Percentiles rank a stretch among this genome's conserved stretches.
Conservation (phyloP, 1,139 yeast species). For the Suhomyces chickasaworum region DNA sequence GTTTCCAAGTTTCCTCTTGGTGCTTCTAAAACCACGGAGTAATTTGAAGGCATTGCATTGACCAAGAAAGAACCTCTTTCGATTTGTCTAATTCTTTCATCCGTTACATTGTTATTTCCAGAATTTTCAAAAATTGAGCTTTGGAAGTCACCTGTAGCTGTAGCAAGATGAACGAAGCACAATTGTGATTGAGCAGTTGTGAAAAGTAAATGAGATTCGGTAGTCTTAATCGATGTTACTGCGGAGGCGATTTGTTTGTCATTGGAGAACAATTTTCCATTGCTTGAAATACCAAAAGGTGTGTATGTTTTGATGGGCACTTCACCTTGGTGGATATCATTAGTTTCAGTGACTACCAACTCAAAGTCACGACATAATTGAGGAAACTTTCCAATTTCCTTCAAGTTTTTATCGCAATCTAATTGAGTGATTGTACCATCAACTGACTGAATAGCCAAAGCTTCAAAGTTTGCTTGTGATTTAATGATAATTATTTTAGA, state of each 20-base stretch:
- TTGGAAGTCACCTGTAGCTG: slow-evolving; percentile 29
- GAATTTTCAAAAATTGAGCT: slow-evolving; percentile 24
- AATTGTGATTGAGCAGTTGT: slow-evolving; percentile 88
- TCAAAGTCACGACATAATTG: slow-evolving; percentile 69
- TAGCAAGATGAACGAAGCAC: slow-evolving; percentile 74
- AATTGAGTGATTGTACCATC: slow-evolving; percentile 61
- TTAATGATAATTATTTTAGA: slow-evolving; percentile 59
- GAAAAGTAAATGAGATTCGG: slow-evolving; percentile 73
- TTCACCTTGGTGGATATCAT: slow-evolving; percentile 17
- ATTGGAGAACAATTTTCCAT: slow-evolving; percentile 75
- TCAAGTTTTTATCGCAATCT: slow-evolving; percentile 27
- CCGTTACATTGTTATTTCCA: slow-evolving; percentile 34
- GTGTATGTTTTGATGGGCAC: slow-evolving; percentile 33
- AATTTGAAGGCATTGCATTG: slow-evolving; percentile 77
- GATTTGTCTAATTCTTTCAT: slow-evolving; percentile 84
- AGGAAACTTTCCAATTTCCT: slow-evolving; percentile 56
- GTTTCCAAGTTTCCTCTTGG: slow-evolving; percentile 97
- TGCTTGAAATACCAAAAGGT: slow-evolving; percentile 71
- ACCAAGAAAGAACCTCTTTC: slow-evolving; percentile 90
- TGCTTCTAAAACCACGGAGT: slow-evolving; percentile 86
- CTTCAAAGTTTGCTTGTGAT: slow-evolving; percentile 55
- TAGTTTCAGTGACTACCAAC: slow-evolving; percentile 34
- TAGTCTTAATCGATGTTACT: slow-evolving; percentile 77
- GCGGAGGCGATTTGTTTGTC: slow-evolving; percentile 65
- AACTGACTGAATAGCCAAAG: slow-evolving; percentile 59